Base-by-base conservation (phyloP, 495 filamentous ascomycete genomes). In the Margaritispora aquatica region DNA sequence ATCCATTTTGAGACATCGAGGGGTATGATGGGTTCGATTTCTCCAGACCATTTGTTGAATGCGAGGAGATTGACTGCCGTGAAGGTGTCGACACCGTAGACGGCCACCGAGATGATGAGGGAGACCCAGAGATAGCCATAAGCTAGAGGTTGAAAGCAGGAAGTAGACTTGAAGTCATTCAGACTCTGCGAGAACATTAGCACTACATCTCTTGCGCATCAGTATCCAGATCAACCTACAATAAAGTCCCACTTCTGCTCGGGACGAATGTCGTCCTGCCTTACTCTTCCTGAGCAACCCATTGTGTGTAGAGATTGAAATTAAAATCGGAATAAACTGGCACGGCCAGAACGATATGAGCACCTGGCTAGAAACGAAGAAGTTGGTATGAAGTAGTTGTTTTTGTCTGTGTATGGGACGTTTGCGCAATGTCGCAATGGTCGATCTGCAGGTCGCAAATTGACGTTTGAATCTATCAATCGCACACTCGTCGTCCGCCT, bases 221-320 rank as follows among this genome's bases (percentile, higher is more conserved):
- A 23, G 22, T 20, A 10, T 52, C 50, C n/a, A n/a, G 29, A 34
- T 17, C 2, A 55, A 76, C 89, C 59, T 80, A 95, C 92, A 67
- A 98, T 90, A 64, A 90, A 96, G 65, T 92, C 89, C 90, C 94
- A 98, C 78, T 89, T 90, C 75, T 96, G 88, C 71, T 95, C 90
- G 55, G 90, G 78, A 38, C 77, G 73, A 49, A 90, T 82, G 51
- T 82, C 78, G 36, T 79, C 81, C 65, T 76, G 72, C 67, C 87
- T 88, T 66, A 88, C 82, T 62, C 88, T 81, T 50, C 87, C 84
- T 64, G 80, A 76, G 72, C 88, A 93, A 65, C 84, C 78, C 92
- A 96, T 96, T 59, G 63, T 78, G 76, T 34, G 27, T 26, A 49
- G 10, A 36, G n/a, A 47, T 59, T 2, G 26, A 26, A 24, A 63